Conservation (phyloP, 2,329 filamentous ascomycete genomes). For the Pseudogymnoascus sp. region DNA sequence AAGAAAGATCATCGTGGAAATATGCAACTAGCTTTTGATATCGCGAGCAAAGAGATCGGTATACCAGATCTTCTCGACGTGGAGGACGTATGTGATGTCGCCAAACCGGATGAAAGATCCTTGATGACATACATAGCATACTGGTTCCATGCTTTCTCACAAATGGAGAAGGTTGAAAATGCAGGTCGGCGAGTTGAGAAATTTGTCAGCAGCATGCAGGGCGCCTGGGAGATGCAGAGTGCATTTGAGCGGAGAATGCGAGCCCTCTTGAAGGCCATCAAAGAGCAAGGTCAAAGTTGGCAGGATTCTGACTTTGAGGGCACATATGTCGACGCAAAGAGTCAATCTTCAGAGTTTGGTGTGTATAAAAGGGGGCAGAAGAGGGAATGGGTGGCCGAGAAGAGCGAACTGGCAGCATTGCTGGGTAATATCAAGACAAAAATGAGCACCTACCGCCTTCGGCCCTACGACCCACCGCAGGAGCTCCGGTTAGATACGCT, state of each 20-base stretch:
- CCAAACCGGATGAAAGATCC: conserved; percentile 90
- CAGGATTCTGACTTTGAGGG: conserved; percentile 75
- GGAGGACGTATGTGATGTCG: conserved; percentile 94
- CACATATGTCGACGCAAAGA: conserved; percentile 86
- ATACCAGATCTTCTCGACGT: conserved; percentile 94
- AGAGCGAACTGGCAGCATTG: conserved; percentile 86
- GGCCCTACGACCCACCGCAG: conserved; percentile 81
- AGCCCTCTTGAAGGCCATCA: conserved; percentile 67
- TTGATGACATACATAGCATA: conserved; percentile 99
- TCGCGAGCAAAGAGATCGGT: conserved; percentile 90
- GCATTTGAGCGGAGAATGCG: conserved; percentile 88
- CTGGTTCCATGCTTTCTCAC: conserved; percentile 99
- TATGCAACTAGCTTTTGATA: conserved; percentile 96
- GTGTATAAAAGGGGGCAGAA: conserved; percentile 88
- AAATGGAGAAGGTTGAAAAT: conserved; percentile 98
- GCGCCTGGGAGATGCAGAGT: conserved; percentile 99
- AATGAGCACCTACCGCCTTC: conserved; percentile 83
- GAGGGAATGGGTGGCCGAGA: conserved; percentile 93
- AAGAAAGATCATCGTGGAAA: conserved; percentile 92
- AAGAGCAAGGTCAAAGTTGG: conserved; percentile 67
- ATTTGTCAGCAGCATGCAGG: conserved; percentile 98
- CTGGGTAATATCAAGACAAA: conserved; percentile 99
- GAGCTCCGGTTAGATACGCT: conserved; percentile 75
- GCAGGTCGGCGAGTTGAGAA: conserved; percentile 94
- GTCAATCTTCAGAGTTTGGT: conserved; percentile 71